Evolutionary conservation across 305 asterid species (phyloP).

Genomic region (Caryopteris hybrid): DNA sequence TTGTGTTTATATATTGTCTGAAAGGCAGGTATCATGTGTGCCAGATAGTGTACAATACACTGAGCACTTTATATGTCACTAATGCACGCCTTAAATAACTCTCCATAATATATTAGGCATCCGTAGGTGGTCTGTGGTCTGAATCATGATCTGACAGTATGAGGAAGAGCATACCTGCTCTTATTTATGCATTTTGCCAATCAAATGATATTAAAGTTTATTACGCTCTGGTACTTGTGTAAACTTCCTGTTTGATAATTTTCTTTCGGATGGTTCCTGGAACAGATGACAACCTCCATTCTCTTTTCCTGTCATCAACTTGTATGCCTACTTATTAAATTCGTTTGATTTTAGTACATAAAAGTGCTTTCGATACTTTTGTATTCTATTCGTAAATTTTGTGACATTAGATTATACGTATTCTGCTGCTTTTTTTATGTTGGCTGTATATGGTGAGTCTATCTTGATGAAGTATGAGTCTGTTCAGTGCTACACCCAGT

Average conservation of each 20-base stretch:
- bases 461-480: neutral
- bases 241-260: neutral
- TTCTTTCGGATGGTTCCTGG: neutral
- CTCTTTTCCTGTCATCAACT: conserved; percentile 1
- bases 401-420: neutral
- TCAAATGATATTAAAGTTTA: neutral
- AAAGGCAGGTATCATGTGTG: too few species aligned
- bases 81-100: neutral
- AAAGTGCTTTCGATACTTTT: neutral
- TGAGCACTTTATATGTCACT: neutral
- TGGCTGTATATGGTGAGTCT: too few species aligned
- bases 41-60: neutral
- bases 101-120: neutral
- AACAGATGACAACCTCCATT: neutral
- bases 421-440: neutral
- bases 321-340: neutral
- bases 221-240: neutral
- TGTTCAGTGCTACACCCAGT: too few species aligned
- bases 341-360: neutral
- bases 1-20: neutral
- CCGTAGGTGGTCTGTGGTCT: neutral
- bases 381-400: neutral
- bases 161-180: neutral
- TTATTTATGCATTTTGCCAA: neutral
- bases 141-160: neutral